A percentile compares a stretch with the other conserved stretches of the same genome.
Conservation (phyloP, 176 grass and related monocot genomes). For the Panicum miliaceum region DNA sequence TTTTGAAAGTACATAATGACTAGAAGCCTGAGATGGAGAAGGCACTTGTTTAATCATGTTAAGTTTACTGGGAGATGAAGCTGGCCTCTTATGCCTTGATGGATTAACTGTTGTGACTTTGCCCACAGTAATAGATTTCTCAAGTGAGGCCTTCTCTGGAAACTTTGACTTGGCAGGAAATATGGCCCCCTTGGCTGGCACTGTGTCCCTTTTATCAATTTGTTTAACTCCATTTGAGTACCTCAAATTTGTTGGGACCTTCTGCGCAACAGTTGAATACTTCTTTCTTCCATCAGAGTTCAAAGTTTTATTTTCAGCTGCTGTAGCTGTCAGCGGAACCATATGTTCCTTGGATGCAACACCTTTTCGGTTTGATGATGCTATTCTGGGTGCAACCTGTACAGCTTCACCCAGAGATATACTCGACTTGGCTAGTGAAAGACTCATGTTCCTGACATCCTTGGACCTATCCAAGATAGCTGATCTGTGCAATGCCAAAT, state of each 20-base stretch:
- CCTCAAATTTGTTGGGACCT: constrained; percentile 43
- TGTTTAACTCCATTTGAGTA: constrained; percentile 40
- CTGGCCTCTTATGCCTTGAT: constrained; percentile 37
- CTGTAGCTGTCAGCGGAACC: constrained; percentile 36
- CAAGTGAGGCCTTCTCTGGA: constrained; percentile 30
- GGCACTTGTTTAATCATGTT: constrained; percentile 40
- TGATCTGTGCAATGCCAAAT: constrained; percentile 44
- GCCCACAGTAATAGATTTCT: constrained; percentile 41
- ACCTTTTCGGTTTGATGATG: constrained; percentile 47
- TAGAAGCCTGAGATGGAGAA: constrained; percentile 43
- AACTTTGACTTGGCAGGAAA: constrained; percentile 39
- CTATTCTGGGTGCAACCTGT: constrained; percentile 14
- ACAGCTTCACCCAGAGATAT: constrained; percentile 47
- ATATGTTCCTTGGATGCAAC: constrained; percentile 41
- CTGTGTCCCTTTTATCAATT: constrained; percentile 34
- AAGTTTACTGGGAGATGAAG: constrained; percentile 42
- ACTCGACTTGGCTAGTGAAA: constrained; percentile 43
- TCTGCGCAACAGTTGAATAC: constrained; percentile 35
- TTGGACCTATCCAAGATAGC: constrained; percentile 52
- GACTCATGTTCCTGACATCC: constrained; percentile 30
- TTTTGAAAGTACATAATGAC: constrained; percentile 38
- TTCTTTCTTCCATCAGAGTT: constrained; percentile 46
- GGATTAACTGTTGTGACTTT: constrained; percentile 46
- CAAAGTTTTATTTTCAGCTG: constrained; percentile 33
- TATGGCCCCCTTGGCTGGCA: constrained; percentile 25